A percentile compares a stretch with the other conserved stretches of the same genome.
phyloP scores from a whole-genome alignment of 1,139 yeast species.

The Candida tetrigidarum region DNA sequence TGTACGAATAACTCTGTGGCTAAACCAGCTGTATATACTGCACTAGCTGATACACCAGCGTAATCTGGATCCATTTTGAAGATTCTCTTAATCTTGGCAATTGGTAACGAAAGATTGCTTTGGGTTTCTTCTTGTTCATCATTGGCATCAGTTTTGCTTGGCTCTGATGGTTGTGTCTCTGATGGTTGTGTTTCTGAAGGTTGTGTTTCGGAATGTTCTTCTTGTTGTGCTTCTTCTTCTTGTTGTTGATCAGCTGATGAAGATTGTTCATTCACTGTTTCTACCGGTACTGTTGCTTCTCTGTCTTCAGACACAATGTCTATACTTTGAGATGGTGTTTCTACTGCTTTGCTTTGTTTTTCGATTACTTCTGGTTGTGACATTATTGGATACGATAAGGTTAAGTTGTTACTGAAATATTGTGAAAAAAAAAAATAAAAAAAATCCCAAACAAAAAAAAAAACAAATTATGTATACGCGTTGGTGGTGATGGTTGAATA shows the following conservation, averaged over 20 bases:
- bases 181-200: constrained; percentile 9
- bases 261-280: not conserved
- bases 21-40: constrained; percentile 81
- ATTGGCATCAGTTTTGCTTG: constrained; percentile 21
- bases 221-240: too few species aligned
- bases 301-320: not conserved
- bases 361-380: constrained; percentile 1
- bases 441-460: not conserved
- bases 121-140: constrained; percentile 1
- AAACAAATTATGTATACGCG: constrained; percentile 5
- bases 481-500: not conserved
- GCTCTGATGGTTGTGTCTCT: constrained; percentile 19
- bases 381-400: not conserved
- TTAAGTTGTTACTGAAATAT: not conserved
- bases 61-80: constrained; percentile 89
- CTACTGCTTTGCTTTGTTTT: not conserved
- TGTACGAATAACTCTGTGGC: constrained; percentile 89
- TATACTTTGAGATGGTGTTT: not conserved
- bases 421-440: not conserved
- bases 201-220: too few species aligned
- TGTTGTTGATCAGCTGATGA: not conserved
- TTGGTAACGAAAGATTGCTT: constrained; percentile 52
- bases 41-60: constrained; percentile 72
- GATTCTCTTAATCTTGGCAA: constrained; percentile 80
- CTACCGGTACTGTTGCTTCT: not conserved